phyloP scores from a whole-genome alignment of 2,329 filamentous ascomycete genomes.

The Huntiella omanensis region DNA sequence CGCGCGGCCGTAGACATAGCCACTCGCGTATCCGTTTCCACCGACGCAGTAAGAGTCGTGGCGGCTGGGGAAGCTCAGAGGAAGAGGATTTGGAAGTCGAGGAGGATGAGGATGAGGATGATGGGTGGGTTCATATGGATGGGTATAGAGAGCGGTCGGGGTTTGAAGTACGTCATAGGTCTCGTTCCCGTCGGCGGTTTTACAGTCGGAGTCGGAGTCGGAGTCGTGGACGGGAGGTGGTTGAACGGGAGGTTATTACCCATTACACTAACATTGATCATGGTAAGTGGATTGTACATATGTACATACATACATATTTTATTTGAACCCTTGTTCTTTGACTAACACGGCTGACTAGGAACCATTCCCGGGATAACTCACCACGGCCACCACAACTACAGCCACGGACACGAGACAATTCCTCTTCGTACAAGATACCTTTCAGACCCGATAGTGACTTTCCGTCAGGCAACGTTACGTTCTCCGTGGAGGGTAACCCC shows the following conservation, averaged over 20 bases:
- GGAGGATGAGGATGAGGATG: background rate
- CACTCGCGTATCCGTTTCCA: too few species aligned
- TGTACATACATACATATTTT: too few species aligned
- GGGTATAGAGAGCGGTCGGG: background rate
- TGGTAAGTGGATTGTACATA: conserved; percentile 43
- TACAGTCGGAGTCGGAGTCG: background rate
- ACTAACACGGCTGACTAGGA: background rate
- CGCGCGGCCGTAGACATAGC: too few species aligned
- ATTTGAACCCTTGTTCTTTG: background rate
- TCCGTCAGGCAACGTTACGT: too few species aligned
- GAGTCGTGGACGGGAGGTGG: background rate
- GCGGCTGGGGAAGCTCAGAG: too few species aligned
- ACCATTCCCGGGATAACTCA: conserved; percentile 1
- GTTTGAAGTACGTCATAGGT: background rate
- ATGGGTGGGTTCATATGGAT: background rate
- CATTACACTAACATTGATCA: conserved; percentile 79
- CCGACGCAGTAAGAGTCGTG: too few species aligned
- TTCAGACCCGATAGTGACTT: too few species aligned
- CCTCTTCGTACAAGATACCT: too few species aligned
- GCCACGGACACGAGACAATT: too few species aligned
- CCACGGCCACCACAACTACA: too few species aligned
- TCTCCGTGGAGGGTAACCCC: too few species aligned
- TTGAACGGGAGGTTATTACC: conserved; percentile 77
- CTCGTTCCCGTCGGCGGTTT: background rate
- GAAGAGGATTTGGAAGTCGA: background rate